Evolutionary conservation across 305 asterid species (phyloP).

Genomic region (Fraxinus sp.): DNA sequence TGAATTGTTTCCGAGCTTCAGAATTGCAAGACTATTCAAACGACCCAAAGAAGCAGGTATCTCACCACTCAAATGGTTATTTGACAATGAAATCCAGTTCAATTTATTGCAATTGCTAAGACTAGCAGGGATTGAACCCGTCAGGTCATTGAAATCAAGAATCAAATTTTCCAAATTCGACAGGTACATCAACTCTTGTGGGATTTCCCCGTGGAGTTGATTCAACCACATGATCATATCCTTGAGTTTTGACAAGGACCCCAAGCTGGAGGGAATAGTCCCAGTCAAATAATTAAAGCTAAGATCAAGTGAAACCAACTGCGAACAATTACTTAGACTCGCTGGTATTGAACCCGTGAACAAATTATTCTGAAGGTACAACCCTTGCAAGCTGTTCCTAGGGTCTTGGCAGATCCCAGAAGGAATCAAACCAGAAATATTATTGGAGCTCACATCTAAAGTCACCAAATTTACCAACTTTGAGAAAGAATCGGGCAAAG

Average conservation of each 20-base stretch:
- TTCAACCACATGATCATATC: slow-evolving; percentile 62
- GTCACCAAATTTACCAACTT: slow-evolving; percentile 51
- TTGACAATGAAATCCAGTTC: slow-evolving; percentile 68
- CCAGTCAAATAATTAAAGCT: slow-evolving; percentile 57
- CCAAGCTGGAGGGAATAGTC: slow-evolving; percentile 54
- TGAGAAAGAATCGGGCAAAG: slow-evolving; percentile 59
- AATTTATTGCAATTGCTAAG: slow-evolving; percentile 61
- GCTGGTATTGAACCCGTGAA: slow-evolving; percentile 56
- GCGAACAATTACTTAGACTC: slow-evolving; percentile 54
- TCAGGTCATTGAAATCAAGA: slow-evolving; percentile 60
- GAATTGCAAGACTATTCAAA: slow-evolving; percentile 46
- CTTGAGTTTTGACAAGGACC: slow-evolving; percentile 46
- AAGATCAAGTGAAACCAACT: slow-evolving; percentile 56
- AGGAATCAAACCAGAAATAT: slow-evolving; percentile 64
- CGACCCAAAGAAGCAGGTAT: slow-evolving; percentile 63
- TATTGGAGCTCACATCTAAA: slow-evolving; percentile 83
- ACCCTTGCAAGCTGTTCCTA: slow-evolving; percentile 50
- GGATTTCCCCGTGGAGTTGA: slow-evolving; percentile 73
- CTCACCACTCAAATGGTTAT: slow-evolving; percentile 49
- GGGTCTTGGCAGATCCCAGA: slow-evolving; percentile 58
- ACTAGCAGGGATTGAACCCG: slow-evolving; percentile 56
- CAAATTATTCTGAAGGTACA: slow-evolving; percentile 72
- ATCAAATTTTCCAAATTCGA: slow-evolving; percentile 54
- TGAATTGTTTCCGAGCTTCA: slow-evolving; percentile 59
- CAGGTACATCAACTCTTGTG: slow-evolving; percentile 56